Evolutionary conservation across 768 basidiomycete genomes (phyloP).

Genomic region (Pholiota microspora): DNA sequence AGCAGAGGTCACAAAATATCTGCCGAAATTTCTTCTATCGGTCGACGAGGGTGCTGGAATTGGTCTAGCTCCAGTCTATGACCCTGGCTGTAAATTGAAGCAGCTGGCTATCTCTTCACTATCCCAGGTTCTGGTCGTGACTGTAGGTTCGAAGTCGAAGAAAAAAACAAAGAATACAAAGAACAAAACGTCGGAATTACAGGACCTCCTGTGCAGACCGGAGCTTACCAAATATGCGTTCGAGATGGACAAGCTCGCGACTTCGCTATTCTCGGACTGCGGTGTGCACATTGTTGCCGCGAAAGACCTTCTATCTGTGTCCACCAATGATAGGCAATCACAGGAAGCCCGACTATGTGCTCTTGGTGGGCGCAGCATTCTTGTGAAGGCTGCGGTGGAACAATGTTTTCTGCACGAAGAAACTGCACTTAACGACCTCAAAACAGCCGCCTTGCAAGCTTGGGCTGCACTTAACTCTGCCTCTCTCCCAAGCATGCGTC

Average conservation of each 20-base stretch:
- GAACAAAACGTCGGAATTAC: slow-evolving; percentile 22
- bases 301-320: slow-evolving; percentile 40
- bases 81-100: slow-evolving; percentile 29
- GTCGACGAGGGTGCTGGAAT: slow-evolving; percentile 23
- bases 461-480: slow-evolving; percentile 43
- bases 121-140: slow-evolving; percentile 32
- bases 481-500: slow-evolving; percentile 20
- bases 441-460: slow-evolving; percentile 36
- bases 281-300: slow-evolving; percentile 30
- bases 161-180: slow-evolving; percentile 6
- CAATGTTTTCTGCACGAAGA: slow-evolving; percentile 30
- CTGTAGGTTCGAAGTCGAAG: slow-evolving; percentile 16
- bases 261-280: slow-evolving; percentile 38
- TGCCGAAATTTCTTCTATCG: slow-evolving; percentile 27
- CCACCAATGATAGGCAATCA: slow-evolving; percentile 27
- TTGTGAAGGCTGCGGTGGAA: slow-evolving; percentile 25
- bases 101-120: slow-evolving; percentile 39
- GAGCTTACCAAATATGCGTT: slow-evolving; percentile 36
- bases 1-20: slow-evolving; percentile 17
- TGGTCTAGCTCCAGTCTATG: slow-evolving; percentile 45
- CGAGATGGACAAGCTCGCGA: slow-evolving; percentile 42
- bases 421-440: slow-evolving; percentile 6
- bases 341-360: slow-evolving; percentile 29
- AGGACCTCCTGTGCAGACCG: slow-evolving; percentile 29
- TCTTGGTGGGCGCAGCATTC: slow-evolving; percentile 33